Conservation (phyloP, 495 filamentous ascomycete genomes). For the Staphylotrichum tortipilum region DNA sequence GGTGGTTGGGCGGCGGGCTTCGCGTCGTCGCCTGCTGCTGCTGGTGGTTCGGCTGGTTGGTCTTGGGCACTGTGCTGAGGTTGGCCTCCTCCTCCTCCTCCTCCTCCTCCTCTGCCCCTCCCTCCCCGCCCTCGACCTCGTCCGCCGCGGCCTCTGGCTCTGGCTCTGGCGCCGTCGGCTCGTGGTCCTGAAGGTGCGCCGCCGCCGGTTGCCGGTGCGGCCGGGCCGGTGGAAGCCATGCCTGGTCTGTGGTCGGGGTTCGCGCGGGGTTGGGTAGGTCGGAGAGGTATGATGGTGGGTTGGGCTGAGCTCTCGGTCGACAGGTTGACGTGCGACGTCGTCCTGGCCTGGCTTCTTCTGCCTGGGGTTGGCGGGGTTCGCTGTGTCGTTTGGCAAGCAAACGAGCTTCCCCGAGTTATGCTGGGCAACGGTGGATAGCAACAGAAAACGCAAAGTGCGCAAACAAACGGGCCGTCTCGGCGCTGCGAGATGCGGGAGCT, state of each 20-base stretch:
- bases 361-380: too few relatives aligned
- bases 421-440: background rate
- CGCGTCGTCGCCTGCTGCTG: background rate
- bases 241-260: background rate
- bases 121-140: constrained; percentile 9
- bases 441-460: background rate
- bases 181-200: constrained; percentile 15
- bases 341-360: too few relatives aligned
- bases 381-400: too few relatives aligned
- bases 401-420: too few relatives aligned
- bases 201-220: constrained; percentile 5
- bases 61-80: constrained; percentile 1
- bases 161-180: constrained; percentile 30
- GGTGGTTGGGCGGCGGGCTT: constrained; percentile 10
- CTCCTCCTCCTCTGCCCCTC: constrained; percentile 13
- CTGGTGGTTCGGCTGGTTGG: background rate
- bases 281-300: too few relatives aligned
- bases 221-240: constrained; percentile 18
- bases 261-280: too few relatives aligned
- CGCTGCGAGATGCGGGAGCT: too few relatives aligned
- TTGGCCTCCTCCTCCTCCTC: constrained; percentile 1
- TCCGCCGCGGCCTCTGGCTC: constrained; percentile 28
- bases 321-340: too few relatives aligned
- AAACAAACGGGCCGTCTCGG: too few relatives aligned
- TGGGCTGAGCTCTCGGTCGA: too few relatives aligned